A percentile compares a stretch with the other conserved stretches of the same genome.
These are phyloP conservation scores for Boletus coccyginus DNA, from an alignment of 768 basidiomycete genomes.

Conservation along the genomic window DNA sequence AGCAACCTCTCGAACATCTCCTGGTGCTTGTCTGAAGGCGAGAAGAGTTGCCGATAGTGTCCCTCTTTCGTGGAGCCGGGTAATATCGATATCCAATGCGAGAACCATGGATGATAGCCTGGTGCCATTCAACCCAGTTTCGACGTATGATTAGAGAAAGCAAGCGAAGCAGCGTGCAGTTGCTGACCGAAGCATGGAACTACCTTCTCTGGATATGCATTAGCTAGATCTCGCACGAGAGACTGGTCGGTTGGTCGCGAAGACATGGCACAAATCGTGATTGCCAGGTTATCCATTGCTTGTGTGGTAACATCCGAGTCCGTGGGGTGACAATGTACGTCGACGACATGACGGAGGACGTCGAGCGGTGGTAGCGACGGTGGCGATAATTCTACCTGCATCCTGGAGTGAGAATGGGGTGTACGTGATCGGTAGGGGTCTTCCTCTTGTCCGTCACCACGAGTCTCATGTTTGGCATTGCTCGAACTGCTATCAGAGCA, in stretches of 20 bases:
- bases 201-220: conserved; percentile 58
- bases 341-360: conserved; percentile 69
- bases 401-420: neutral
- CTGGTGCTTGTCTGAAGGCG: conserved; percentile 35
- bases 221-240: conserved; percentile 65
- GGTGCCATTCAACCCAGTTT: conserved; percentile 8
- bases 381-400: neutral
- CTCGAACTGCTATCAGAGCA: conserved; percentile 5
- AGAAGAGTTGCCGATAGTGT: conserved; percentile 77
- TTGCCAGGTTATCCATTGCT: conserved; percentile 53
- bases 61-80: conserved; percentile 50
- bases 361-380: conserved; percentile 24
- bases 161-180: conserved; percentile 6
- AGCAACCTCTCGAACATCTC: conserved; percentile 58
- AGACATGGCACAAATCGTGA: conserved; percentile 85
- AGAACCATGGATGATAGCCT: conserved; percentile 97
- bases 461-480: conserved; percentile 10
- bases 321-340: conserved; percentile 93
- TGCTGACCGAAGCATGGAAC: conserved; percentile 86
- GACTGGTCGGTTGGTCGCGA: conserved; percentile 63
- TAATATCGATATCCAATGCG: conserved; percentile 64
- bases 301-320: conserved; percentile 55
- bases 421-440: neutral
- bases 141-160: conserved; percentile 7
- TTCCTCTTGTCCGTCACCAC: too few relatives aligned